phyloP scores from a whole-genome alignment of 2,329 filamentous ascomycete species.

The Tolypocladium tropicale region DNA sequence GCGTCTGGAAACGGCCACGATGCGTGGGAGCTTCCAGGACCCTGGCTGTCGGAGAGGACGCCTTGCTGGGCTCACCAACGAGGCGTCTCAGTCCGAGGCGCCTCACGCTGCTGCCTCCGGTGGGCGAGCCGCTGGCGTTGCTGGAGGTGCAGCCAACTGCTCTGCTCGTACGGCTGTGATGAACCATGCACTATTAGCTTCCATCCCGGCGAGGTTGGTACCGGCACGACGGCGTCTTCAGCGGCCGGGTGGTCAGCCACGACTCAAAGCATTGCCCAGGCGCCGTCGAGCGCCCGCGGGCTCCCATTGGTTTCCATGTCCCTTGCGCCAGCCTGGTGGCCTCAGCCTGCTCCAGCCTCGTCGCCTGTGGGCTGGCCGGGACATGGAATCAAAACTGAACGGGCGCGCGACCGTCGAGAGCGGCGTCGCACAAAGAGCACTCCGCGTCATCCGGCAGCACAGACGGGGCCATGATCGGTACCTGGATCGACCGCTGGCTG shows the following conservation, averaged over 20 bases:
- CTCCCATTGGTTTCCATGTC: not conserved
- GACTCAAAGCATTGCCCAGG: not conserved
- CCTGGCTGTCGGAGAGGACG: not conserved
- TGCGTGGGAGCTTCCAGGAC: not conserved
- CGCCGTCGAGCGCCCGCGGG: no score
- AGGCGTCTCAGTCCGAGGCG: not conserved
- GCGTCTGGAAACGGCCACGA: not conserved
- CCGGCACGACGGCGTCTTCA: not conserved
- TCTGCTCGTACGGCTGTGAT: not conserved
- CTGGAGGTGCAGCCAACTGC: not conserved
- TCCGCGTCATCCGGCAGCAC: not conserved
- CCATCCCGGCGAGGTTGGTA: not conserved
- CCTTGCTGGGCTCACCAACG: not conserved
- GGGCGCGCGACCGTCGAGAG: not conserved
- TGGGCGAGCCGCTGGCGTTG: not conserved
- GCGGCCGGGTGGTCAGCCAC: not conserved
- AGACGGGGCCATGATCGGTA: not conserved
- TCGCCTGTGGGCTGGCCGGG: not conserved
- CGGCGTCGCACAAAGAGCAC: not conserved
- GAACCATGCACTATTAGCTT: not conserved
- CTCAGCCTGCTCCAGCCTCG: not conserved
- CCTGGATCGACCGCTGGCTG: not conserved
- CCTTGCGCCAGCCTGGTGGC: not conserved
- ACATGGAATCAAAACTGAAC: not conserved
- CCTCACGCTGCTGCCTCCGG: not conserved